A percentile compares a stretch with the other conserved stretches of the same genome.
Conservation (phyloP, 768 basidiomycete genomes). For the Gautieria morchelliformis region DNA sequence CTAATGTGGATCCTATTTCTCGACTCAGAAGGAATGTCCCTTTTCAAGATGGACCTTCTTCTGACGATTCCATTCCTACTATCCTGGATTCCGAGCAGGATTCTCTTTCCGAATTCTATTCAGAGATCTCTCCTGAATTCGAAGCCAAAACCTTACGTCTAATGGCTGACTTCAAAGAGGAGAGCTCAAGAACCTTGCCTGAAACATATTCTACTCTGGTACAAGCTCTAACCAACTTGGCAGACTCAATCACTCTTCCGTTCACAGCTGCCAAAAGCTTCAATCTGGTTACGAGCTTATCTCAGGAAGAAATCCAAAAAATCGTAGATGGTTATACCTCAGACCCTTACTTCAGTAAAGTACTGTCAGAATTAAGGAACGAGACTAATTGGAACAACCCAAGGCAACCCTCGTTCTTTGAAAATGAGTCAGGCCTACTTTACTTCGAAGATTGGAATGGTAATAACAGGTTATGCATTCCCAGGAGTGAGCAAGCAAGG, state of each 20-base stretch:
- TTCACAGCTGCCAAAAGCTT: constrained; percentile 1
- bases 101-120: background rate
- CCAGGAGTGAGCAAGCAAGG: too few species aligned
- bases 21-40: background rate
- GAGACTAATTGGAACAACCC: constrained; percentile 5
- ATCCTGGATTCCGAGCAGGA: background rate
- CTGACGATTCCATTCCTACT: background rate
- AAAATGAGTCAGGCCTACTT: constrained; percentile 15
- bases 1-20: constrained; percentile 12
- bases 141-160: background rate
- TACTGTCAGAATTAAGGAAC: background rate
- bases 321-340: background rate
- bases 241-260: background rate
- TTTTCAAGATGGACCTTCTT: background rate
- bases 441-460: too few species aligned
- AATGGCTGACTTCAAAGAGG: background rate
- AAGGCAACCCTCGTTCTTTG: constrained; percentile 22
- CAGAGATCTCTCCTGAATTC: background rate
- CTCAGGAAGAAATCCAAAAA: background rate
- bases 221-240: background rate
- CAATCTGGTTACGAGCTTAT: background rate
- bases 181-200: background rate
- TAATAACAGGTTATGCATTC: too few species aligned
- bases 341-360: background rate
- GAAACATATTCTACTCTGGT: background rate